Base-by-base conservation (phyloP, 2,329 filamentous ascomycete genomes). In the Thermomyces lanuginosus region DNA sequence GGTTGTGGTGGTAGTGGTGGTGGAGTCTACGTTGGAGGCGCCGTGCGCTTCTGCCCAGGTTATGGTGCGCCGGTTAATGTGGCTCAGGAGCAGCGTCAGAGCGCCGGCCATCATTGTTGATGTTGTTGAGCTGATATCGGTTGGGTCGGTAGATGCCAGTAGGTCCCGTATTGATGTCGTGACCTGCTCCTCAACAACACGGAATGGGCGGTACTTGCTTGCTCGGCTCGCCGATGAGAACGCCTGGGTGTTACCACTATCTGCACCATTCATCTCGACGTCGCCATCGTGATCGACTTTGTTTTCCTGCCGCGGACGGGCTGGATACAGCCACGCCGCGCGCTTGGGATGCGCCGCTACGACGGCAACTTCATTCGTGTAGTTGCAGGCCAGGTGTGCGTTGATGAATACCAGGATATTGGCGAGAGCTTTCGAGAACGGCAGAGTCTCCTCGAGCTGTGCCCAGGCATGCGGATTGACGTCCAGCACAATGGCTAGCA, bases 391-490 rank as follows among this genome's bases (percentile, higher is more conserved):
- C 16, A 98, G 68, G 49, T 98, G 91, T 29, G 86, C 82, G 53
- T 98, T 95, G 58, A 93, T 75, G 58, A 93, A 95, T 60, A 98
- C 76, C 44, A 95, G 75, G 36, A 95, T 69, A 55, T 86, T 77
- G 35, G 86, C 81, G 33, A 98, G 64, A 34, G 82, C 82, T 44
- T 77, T 76, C 26, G 79, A 79, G 34, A 98, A 69, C 15, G 86
- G 72, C 5, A 95, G 72, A 16, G 69, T 69, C 30, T 71, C 57
- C 34, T 74, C 64, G 22, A 95, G 69, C 33, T 80, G 65, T 5
- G 80, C 73, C 89, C 89, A 92, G 42, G 89, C 84, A 42, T 84
- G 78, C 2, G 89, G 89, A 50, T 98, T 98, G 14, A 86, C 93
- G 60, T 98, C 89, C 58, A 98, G 69, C 45, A 98, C 66, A 44